Conservation (phyloP, 345 rosid genomes). For the Orychophragmus violaceus region DNA sequence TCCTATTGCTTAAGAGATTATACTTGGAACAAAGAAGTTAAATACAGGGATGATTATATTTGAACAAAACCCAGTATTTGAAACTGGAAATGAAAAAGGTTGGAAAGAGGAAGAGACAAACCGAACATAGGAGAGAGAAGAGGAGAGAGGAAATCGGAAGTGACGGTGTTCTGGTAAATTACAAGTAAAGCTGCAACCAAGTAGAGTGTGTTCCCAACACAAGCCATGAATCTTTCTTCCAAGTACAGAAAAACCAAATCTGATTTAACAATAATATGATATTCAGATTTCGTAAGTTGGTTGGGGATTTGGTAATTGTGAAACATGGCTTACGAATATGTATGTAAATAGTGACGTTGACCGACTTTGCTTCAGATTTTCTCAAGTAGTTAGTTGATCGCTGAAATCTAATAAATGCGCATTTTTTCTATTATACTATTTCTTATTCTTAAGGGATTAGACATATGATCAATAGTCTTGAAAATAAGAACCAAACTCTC, state of each 20-base stretch:
- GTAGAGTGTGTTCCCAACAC: slow-evolving; percentile 6
- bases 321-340: not conserved
- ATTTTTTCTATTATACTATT: not conserved
- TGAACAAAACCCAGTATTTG: not conserved
- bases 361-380: slow-evolving; percentile 5
- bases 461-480: no score
- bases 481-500: no score
- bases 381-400: slow-evolving; percentile 11
- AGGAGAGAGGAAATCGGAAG: slow-evolving; percentile 36
- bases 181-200: slow-evolving; percentile 26
- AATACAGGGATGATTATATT: not conserved
- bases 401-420: slow-evolving; percentile 10
- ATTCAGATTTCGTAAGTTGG: not conserved
- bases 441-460: no score
- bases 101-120: slow-evolving; percentile 18
- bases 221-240: slow-evolving; percentile 31
- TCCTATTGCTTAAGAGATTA: not conserved
- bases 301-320: slow-evolving; percentile 15
- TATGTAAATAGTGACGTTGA: slow-evolving; percentile 18
- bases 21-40: not conserved
- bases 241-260: not conserved
- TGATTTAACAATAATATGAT: not conserved
- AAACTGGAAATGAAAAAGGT: not conserved
- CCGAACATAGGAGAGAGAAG: slow-evolving; percentile 36
- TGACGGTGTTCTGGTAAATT: slow-evolving; percentile 24